Evolutionary conservation across 2,329 filamentous ascomycete genomes (phyloP), one percentile per base, ranked within the genome.

Genomic region (Colletotrichum sp.): DNA sequence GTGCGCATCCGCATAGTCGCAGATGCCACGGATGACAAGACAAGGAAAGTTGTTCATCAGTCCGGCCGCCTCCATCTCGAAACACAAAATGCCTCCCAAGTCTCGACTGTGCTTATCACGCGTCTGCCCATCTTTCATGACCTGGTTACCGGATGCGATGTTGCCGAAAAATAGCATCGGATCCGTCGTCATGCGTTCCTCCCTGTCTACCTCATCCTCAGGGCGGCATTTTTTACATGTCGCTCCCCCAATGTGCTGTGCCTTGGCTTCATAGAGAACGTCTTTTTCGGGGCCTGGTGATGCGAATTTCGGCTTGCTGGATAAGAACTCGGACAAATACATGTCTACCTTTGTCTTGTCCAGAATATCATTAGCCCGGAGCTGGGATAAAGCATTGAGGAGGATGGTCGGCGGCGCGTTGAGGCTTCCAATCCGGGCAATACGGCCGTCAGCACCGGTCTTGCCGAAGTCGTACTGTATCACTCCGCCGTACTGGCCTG

Each of bases 1-100:
- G 70, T 86, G 84, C 0, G 79, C 80, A 52, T 87, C 85, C 2
- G 83, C 78, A 68, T 86, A 86, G 63, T 85, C 82, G 26, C 82
- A 86, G 1, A 86, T 83, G 0, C 84, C 85, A 6, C 83, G 80
- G 8, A 87, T 81, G 0, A 83, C 79, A 0, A 86, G 26, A 16
- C 82, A 86, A 0, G 81, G 81, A 2, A 84, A 78, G 1, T 74
- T 71, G 10, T 78, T 72, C 71, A 75, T 78, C 1, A 83, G 12
- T 0, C 81, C 82, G 0, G 80, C 80, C 3, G 79, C 80, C 55
- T 80, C 79, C 82, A 82, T 83, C 66, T 83, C 82, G 65, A 83
- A 78, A 18, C 80, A 81, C 0, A 79, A 55, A 0, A 77, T 64
- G 1, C 66, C 14, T 4, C n/a, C 57, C 7, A 21, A 52, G 0